Conservation (phyloP, 805 yeast genomes). For the Candida morakotiae region DNA sequence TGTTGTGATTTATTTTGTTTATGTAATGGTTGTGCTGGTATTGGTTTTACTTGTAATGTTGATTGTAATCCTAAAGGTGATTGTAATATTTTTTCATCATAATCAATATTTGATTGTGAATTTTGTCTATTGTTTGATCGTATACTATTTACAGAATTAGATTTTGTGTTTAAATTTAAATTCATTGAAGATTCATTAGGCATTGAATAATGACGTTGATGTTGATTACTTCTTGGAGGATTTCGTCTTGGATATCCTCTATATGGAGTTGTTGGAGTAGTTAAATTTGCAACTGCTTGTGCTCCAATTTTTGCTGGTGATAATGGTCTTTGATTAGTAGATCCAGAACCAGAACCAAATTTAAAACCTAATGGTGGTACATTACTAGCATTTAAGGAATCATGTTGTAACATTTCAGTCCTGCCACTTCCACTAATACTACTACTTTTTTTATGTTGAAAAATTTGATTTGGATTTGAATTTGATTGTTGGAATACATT, state of each 20-base stretch:
- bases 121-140: slow-evolving; percentile 7
- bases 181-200: slow-evolving; percentile 23
- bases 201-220: slow-evolving; percentile 42
- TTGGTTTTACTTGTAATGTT: slow-evolving; percentile 38
- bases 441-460: not conserved
- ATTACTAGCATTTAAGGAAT: slow-evolving; percentile 23
- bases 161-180: not conserved
- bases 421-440: not conserved
- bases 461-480: not conserved
- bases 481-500: not conserved
- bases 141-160: slow-evolving; percentile 4
- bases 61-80: slow-evolving; percentile 26
- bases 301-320: slow-evolving; percentile 76
- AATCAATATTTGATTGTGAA: slow-evolving; percentile 8
- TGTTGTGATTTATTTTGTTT: slow-evolving; percentile 25
- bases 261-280: slow-evolving; percentile 34
- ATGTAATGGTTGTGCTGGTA: slow-evolving; percentile 39
- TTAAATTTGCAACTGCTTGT: slow-evolving; percentile 54
- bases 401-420: slow-evolving; percentile 10
- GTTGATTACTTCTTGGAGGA: slow-evolving; percentile 23
- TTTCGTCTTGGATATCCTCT: slow-evolving; percentile 14
- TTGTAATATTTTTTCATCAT: slow-evolving; percentile 12
- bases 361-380: slow-evolving; percentile 32
- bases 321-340: slow-evolving; percentile 15
- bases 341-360: slow-evolving; percentile 29